Percentiles rank a stretch among this genome's conserved stretches.
Evolutionary conservation across 306 rosid genomes (phyloP).

Genomic region (Carpinus viminea): DNA sequence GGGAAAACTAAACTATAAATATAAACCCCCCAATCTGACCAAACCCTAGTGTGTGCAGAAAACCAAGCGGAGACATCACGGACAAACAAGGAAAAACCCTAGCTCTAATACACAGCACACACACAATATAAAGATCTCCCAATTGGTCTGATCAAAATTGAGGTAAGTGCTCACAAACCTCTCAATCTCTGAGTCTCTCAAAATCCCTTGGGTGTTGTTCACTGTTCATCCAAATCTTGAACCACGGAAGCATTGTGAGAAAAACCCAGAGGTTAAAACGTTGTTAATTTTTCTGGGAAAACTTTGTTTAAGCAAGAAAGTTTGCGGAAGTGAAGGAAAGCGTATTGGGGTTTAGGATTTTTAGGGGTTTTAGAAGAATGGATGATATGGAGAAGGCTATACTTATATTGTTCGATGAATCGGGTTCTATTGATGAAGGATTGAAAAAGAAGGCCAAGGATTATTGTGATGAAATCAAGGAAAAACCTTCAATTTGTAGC

Average conservation of each 20-base stretch:
- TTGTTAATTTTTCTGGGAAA: conserved; percentile 6
- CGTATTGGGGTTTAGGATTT: conserved; percentile 26
- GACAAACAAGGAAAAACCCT: conserved; percentile 14
- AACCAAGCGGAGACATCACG: conserved; percentile 16
- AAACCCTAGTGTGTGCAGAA: conserved; percentile 16
- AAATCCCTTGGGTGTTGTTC: not conserved
- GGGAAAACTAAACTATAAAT: conserved; percentile 30
- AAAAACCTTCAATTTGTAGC: conserved; percentile 59
- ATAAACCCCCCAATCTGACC: conserved; percentile 12
- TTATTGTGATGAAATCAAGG: conserved; percentile 69
- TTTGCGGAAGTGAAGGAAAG: conserved; percentile 27
- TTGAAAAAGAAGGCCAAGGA: conserved; percentile 67
- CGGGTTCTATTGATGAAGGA: conserved; percentile 58
- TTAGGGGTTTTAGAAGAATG: conserved; percentile 42
- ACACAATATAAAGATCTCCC: conserved; percentile 30
- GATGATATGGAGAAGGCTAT: conserved; percentile 90
- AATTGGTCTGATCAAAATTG: conserved; percentile 35
- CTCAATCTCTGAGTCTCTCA: conserved; percentile 6
- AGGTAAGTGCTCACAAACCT: conserved; percentile 40
- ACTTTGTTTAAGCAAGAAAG: conserved; percentile 22
- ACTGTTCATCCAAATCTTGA: not conserved
- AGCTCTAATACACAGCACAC: conserved; percentile 1
- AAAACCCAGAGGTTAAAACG: conserved; percentile 12
- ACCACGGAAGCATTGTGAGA: conserved; percentile 2
- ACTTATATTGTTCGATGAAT: conserved; percentile 81